Percentiles rank a stretch among this genome's conserved stretches.
phyloP scores from a whole-genome alignment of 202 grass and related monocot species.

The Alloteropsis angusta region DNA sequence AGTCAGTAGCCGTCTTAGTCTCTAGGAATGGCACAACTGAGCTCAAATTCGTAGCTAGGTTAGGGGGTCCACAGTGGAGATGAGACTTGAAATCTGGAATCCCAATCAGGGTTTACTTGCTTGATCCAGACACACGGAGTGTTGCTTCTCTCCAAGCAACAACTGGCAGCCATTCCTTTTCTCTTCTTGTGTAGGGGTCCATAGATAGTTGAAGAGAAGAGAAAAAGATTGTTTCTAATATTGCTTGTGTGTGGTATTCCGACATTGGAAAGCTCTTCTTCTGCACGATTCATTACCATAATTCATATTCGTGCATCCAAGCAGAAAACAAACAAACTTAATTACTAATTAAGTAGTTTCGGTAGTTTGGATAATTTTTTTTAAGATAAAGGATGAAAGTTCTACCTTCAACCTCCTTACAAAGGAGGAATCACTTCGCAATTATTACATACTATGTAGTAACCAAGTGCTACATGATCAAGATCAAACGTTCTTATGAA shows the following conservation, averaged over 20 bases:
- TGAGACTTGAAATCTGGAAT: neutral
- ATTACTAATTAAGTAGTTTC: neutral
- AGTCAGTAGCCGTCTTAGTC: neutral
- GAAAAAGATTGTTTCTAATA: neutral
- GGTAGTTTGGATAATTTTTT: neutral
- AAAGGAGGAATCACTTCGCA: too few species aligned
- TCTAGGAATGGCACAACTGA: neutral
- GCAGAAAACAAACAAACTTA: neutral
- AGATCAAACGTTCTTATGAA: too few species aligned
- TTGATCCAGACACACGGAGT: neutral
- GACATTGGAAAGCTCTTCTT: neutral
- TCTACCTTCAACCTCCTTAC: too few species aligned
- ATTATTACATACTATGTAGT: too few species aligned
- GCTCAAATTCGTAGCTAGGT: neutral
- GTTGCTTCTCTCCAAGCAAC: conserved; percentile 27
- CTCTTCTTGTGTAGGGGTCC: conserved; percentile 6
- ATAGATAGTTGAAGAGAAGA: neutral
- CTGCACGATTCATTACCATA: neutral
- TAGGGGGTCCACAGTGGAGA: conserved; percentile 4
- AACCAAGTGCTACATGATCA: too few species aligned
- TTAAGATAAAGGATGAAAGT: too few species aligned
- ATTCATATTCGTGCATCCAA: neutral
- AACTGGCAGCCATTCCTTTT: conserved; percentile 13
- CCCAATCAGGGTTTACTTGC: neutral
- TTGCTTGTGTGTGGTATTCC: neutral